A percentile compares a stretch with the other conserved stretches of the same genome.
Conservation (phyloP, 345 rosid species). For the Rhodomyrtus tomentosa region DNA sequence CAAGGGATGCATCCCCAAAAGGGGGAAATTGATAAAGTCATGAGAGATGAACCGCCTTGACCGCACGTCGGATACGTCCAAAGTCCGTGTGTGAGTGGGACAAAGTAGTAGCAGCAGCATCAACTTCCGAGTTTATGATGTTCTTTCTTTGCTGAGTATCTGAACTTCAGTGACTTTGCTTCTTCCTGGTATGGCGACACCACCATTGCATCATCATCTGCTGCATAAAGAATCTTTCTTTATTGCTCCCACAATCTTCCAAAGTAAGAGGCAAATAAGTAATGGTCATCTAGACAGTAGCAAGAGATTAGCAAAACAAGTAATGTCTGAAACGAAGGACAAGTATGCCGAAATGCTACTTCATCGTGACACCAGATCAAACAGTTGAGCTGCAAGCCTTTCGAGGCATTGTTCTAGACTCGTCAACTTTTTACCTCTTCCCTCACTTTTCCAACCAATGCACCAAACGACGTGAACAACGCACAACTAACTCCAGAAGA, state of each 20-base stretch:
- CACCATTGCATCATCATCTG: conserved; percentile 58
- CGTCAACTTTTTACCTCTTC: neutral
- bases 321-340: no score
- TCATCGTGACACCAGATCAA: neutral
- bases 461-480: neutral
- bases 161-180: conserved; percentile 24
- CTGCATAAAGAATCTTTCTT: conserved; percentile 63
- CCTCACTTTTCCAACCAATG: neutral
- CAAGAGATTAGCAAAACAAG: no score
- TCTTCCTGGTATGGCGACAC: conserved; percentile 27
- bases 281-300: neutral
- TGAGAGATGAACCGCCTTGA: conserved; percentile 75
- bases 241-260: conserved; percentile 68
- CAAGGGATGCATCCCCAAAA: neutral
- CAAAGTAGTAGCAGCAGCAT: conserved; percentile 34
- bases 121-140: conserved; percentile 60
- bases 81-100: conserved; percentile 64
- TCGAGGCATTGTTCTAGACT: neutral
- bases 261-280: neutral
- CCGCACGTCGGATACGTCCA: conserved; percentile 84
- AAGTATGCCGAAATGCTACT: no score
- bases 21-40: conserved; percentile 48
- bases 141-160: conserved; percentile 72
- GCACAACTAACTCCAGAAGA: neutral
- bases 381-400: neutral